phyloP scores from a whole-genome alignment of 352 stramenopile species.

The Aphanomyces invadans region DNA sequence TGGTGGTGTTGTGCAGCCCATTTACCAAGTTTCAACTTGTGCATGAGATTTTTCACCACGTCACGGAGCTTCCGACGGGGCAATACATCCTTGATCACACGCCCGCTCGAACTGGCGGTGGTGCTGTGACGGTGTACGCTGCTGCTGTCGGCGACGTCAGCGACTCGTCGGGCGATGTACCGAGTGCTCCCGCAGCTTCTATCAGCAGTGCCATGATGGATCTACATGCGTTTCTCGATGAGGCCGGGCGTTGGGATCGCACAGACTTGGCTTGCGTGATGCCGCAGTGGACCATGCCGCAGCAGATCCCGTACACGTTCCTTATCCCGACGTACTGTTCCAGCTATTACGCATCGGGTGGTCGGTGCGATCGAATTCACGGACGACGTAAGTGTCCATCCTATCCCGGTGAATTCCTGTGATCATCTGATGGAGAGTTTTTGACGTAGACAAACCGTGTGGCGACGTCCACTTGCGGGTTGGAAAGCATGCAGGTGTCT shows the following conservation, averaged over 20 bases:
- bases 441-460: constrained; percentile 6
- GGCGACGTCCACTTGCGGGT: constrained; percentile 7
- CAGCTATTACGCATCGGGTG: constrained; percentile 6
- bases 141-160: not conserved
- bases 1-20: not conserved
- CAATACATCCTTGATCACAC: constrained; percentile 9
- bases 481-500: not conserved
- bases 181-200: too few species aligned
- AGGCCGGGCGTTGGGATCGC: not conserved
- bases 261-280: constrained; percentile 2
- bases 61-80: constrained; percentile 1
- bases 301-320: constrained; percentile 22
- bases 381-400: not conserved
- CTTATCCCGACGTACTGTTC: not conserved
- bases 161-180: not conserved
- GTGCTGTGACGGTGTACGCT: not conserved
- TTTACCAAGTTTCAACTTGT: constrained; percentile 18
- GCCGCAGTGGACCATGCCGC: constrained; percentile 2
- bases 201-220: too few species aligned
- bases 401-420: not conserved
- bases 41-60: constrained; percentile 2
- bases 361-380: not conserved
- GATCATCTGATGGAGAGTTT: not conserved
- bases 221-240: not conserved
- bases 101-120: not conserved